Evolutionary conservation across 148 eudicot species (phyloP), one percentile per base, ranked within the genome.

Genomic region (Chenopodium album): DNA sequence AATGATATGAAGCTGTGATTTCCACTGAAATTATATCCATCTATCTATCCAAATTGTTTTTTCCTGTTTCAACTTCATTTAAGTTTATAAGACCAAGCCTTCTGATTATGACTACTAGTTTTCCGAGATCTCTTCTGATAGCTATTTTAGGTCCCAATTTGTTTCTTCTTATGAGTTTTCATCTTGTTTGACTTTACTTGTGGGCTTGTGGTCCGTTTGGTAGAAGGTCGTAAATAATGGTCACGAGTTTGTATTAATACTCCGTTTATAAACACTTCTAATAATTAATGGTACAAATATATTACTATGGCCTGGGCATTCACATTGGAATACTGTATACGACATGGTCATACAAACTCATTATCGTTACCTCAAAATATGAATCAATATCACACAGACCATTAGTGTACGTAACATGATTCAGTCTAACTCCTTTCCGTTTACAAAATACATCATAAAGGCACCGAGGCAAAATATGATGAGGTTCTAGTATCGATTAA

Each of bases 11-110:
- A 31, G 72, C 72, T 31, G 17, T 4, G 19, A 69, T 2, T 69
- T 69, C 72, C 72, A 69, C 72, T 69, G 10, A 69, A 69, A 69
- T 32, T 6, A 32, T 32, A 69, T 69, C 72, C 72, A 4, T 69
- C 22, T 32, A 69, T 69, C 46, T 32, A 69, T 69, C n/a, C 46
- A 32, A 32, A 67, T 29, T 28, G 20, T 29, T 28, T 29, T 5
- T 69, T 7, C 72, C 44, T 28, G 10, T 62, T 62, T 13, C 0
- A 59, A 59, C 63, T 19, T 59, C 14, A 62, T 19, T 62, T 66
- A 66, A 66, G 17, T 66, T 28, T 28, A 2, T 29, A 3, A 66
- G 26, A 62, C 23, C 65, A 20, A 54, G 68, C 68, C 16, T 26
- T 16, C 71, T 68, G 44, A 68, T 29, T 26, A 4, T 31, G 37